Evolutionary conservation across 2,329 filamentous ascomycete genomes (phyloP).

Genomic region (Xylariaceae sp.): DNA sequence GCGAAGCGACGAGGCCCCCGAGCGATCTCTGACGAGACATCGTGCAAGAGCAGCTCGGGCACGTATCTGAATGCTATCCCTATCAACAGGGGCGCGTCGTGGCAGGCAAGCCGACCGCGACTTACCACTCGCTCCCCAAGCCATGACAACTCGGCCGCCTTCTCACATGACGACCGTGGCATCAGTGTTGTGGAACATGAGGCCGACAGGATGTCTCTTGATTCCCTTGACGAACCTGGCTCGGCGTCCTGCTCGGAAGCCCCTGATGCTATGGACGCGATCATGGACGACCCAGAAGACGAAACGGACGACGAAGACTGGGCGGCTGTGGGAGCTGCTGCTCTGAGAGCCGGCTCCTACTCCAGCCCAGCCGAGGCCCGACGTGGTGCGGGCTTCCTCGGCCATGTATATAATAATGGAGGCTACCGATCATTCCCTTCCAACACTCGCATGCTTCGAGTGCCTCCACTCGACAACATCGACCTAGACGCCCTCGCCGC

Average conservation of each 20-base stretch:
- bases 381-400: slow-evolving; percentile 45
- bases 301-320: slow-evolving; percentile 95
- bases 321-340: slow-evolving; percentile 81
- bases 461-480: slow-evolving; percentile 47
- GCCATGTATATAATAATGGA: slow-evolving; percentile 44
- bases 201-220: slow-evolving; percentile 91
- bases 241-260: slow-evolving; percentile 75
- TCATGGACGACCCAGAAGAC: slow-evolving; percentile 71
- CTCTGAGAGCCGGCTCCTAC: slow-evolving; percentile 65
- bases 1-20: slow-evolving; percentile 66
- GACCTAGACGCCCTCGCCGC: slow-evolving; percentile 47
- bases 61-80: slow-evolving; percentile 50
- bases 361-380: slow-evolving; percentile 51
- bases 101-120: slow-evolving; percentile 44
- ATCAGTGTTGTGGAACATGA: slow-evolving; percentile 73
- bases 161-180: slow-evolving; percentile 66
- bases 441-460: slow-evolving; percentile 48
- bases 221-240: slow-evolving; percentile 58
- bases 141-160: slow-evolving; percentile 66
- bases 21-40: slow-evolving; percentile 37
- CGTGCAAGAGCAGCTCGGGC: slow-evolving; percentile 37
- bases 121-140: slow-evolving; percentile 52
- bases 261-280: slow-evolving; percentile 54
- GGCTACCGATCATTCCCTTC: slow-evolving; percentile 46
- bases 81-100: slow-evolving; percentile 44